Percentiles rank a stretch among this genome's conserved stretches.
These are phyloP conservation scores for Panicum miliaceum DNA, from an alignment of 176 grass and related monocot genomes.

Conservation along the genomic window DNA sequence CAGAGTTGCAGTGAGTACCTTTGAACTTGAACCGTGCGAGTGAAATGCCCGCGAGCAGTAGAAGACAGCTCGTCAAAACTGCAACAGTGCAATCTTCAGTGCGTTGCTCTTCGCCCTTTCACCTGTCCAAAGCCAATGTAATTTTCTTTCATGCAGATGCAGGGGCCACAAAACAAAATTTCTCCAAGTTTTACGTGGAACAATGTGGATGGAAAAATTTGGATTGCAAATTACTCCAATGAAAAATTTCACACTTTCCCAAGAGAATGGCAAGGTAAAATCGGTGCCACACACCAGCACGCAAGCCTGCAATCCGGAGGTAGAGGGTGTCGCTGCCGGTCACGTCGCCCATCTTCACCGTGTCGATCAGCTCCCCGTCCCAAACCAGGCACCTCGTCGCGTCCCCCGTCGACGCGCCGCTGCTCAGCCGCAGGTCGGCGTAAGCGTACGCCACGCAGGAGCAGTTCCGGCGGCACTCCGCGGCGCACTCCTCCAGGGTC, in stretches of 20 bases:
- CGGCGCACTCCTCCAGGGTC: conserved; percentile 27
- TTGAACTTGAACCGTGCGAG: neutral
- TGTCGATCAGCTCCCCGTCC: conserved; percentile 42
- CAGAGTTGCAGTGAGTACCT: neutral
- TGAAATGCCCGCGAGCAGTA: neutral
- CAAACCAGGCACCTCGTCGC: conserved; percentile 41
- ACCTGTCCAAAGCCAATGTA: neutral
- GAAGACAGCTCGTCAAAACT: neutral
- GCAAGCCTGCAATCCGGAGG: conserved; percentile 8
- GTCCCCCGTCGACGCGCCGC: neutral
- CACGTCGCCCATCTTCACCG: neutral
- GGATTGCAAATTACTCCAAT: no score
- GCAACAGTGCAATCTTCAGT: neutral
- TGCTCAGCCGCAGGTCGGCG: conserved; percentile 2
- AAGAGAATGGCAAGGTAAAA: no score
- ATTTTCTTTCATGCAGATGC: neutral
- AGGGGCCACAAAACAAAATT: neutral
- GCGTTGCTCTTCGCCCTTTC: neutral
- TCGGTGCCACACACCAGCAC: neutral
- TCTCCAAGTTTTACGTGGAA: neutral
- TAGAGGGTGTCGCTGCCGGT: conserved; percentile 43
- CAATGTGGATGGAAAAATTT: neutral
- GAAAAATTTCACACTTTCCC: no score
- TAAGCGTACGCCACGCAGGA: conserved; percentile 55
- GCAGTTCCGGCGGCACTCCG: conserved; percentile 46